Evolutionary conservation across 2,329 filamentous ascomycete genomes (phyloP), one percentile per base, ranked within the genome.

Genomic region (Chrysoporthe deuterocubensis): DNA sequence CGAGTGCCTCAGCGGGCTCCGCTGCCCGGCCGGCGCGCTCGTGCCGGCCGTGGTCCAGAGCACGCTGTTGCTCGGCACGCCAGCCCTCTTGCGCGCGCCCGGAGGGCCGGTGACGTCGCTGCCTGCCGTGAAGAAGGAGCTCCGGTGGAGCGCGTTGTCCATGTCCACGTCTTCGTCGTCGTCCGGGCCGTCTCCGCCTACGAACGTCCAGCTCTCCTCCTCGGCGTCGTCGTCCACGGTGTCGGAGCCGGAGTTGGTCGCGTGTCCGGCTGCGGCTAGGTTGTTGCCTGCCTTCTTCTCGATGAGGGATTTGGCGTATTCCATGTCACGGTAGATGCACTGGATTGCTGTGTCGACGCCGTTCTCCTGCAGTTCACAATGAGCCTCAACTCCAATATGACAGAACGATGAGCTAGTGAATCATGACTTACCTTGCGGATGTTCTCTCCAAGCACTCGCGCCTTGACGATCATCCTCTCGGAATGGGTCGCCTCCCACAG

Each of bases 401-500:
- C 46, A 18, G 34, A 21, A 32, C 13, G 46, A 18, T 42, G 11
- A 67, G 62, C 13, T 34, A 48, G 50, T 82, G 7, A 14, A 26
- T 14, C n/a, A 42, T 26, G 21, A 18, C 87, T 79, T 85, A 96
- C 93, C 80, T 87, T 90, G 67, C 95, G 90, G 72, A 99, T 98
- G 76, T 92, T 88, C 80, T 96, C 91, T 14, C 96, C 96, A 32
- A 99, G 79, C 2, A 91, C 83, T 64, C 85, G 87, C 1, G 96
- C 96, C 80, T 96, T 97, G 71, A 89, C 83, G 74, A 97, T 94
- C 92, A 99, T 97, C 66, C 94, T 88, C 76, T 96, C 89, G 75
- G 92, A 94, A 74, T 96, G 91, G 2, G 93, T 96, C 3, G 92
- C 94, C 76, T 96, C 91, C 94, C 94, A 97, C 8, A 99, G 81